phyloP scores from a whole-genome alignment of 768 basidiomycete species.

The Macrolepiota albuminosa region DNA sequence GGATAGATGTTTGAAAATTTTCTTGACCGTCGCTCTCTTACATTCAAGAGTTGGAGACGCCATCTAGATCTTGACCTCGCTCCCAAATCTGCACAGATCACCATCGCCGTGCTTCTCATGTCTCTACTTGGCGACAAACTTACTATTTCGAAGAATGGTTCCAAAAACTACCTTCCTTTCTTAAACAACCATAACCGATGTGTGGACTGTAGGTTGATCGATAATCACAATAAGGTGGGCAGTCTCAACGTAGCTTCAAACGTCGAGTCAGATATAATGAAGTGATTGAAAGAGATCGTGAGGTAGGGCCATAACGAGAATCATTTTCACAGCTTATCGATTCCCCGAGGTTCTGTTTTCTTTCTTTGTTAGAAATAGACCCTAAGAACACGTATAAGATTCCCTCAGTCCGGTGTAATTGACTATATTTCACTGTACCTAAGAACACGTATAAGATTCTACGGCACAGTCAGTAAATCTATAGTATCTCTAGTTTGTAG shows the following conservation, averaged over 20 bases:
- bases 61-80: not conserved
- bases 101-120: not conserved
- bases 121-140: not conserved
- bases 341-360: not conserved
- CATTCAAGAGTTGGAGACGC: not conserved
- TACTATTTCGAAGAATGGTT: not conserved
- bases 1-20: not conserved
- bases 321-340: not conserved
- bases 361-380: too few relatives aligned
- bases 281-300: not conserved
- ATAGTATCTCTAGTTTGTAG: too few relatives aligned
- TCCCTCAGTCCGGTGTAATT: too few relatives aligned
- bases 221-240: not conserved
- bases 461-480: too few relatives aligned
- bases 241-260: not conserved
- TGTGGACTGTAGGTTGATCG: not conserved
- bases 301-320: not conserved
- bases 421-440: too few relatives aligned
- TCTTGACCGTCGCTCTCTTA: not conserved
- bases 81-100: not conserved
- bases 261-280: not conserved
- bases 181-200: not conserved
- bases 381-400: too few relatives aligned
- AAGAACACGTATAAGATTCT: too few relatives aligned
- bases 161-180: not conserved